Conservation (phyloP, 192 early-diverging fungal genomes). For the Backusella circina region DNA sequence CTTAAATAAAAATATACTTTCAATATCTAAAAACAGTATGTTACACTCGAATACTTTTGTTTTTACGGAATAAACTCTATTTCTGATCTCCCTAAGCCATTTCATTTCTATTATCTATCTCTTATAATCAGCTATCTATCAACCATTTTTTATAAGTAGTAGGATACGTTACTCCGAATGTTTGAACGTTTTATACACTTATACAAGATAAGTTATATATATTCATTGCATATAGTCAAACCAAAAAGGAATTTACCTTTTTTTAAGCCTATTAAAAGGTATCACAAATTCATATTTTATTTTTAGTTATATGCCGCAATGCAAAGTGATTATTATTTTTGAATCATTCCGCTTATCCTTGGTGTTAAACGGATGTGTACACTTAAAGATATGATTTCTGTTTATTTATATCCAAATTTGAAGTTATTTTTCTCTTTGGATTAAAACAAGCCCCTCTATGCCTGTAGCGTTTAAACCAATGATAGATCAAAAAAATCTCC, state of each 20-base stretch:
- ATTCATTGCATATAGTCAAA: too few relatives aligned
- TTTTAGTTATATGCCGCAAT: not conserved
- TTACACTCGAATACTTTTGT: not conserved
- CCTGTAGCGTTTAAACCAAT: not conserved
- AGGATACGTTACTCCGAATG: too few relatives aligned
- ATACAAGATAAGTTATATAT: too few relatives aligned
- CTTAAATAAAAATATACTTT: not conserved
- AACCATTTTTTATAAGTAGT: not conserved
- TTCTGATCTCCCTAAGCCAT: not conserved
- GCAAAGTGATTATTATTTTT: not conserved
- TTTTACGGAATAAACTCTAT: not conserved
- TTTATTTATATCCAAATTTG: too few relatives aligned
- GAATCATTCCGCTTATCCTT: not conserved
- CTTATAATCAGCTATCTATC: not conserved
- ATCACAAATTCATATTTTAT: not conserved
- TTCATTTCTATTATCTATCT: not conserved
- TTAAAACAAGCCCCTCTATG: not conserved
- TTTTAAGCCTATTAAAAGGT: not conserved
- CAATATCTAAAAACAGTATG: not conserved
- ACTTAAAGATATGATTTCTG: too few relatives aligned
- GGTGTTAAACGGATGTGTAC: too few relatives aligned
- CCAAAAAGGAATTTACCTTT: too few relatives aligned
- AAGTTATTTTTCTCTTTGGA: too few relatives aligned
- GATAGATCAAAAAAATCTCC: not conserved
- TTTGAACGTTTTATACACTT: too few relatives aligned